Conservation (phyloP, 495 filamentous ascomycete genomes). For the Friedmanniomyces simplex region DNA sequence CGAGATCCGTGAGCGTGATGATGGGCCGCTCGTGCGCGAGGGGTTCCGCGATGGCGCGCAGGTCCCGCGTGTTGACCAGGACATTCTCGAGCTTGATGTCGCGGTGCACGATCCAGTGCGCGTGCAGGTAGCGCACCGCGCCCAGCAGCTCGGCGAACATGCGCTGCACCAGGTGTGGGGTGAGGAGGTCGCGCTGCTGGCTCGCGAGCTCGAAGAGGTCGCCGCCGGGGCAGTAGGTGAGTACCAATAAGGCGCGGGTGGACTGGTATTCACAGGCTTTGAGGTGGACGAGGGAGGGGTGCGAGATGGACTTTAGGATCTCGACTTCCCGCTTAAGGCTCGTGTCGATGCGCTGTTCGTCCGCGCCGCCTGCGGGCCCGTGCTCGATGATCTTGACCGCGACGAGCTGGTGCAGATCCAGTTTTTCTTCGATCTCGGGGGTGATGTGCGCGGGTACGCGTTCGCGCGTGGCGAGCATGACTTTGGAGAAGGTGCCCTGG, state of each 20-base stretch:
- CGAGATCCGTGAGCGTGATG: slow-evolving; percentile 82
- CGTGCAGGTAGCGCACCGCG: slow-evolving; percentile 79
- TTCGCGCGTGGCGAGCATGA: slow-evolving; percentile 69
- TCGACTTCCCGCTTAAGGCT: slow-evolving; percentile 90
- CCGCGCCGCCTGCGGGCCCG: slow-evolving; percentile 81
- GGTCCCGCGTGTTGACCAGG: slow-evolving; percentile 64
- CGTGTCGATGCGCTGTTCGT: slow-evolving; percentile 80
- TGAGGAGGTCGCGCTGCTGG: slow-evolving; percentile 50
- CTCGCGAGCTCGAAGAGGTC: slow-evolving; percentile 91
- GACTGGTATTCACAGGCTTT: slow-evolving; percentile 78
- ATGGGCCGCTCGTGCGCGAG: slow-evolving; percentile 65
- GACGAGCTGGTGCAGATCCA: slow-evolving; percentile 61
- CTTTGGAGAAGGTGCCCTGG: slow-evolving; percentile 90
- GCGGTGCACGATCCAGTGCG: slow-evolving; percentile 77
- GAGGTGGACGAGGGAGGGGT: slow-evolving; percentile 82
- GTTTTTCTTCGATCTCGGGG: slow-evolving; percentile 30
- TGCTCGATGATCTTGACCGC: slow-evolving; percentile 94
- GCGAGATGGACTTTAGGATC: slow-evolving; percentile 73
- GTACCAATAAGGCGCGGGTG: slow-evolving; percentile 67
- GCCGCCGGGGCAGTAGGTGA: slow-evolving; percentile 87
- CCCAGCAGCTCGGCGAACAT: slow-evolving; percentile 83
- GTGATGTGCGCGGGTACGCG: slow-evolving; percentile 34
- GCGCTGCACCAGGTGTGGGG: slow-evolving; percentile 59
- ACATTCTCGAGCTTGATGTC: slow-evolving; percentile 99
- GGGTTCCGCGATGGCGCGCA: slow-evolving; percentile 49